These are phyloP conservation scores for Bipolaris oryzae DNA, from an alignment of 2,329 filamentous ascomycete species.

Conservation along the genomic window DNA sequence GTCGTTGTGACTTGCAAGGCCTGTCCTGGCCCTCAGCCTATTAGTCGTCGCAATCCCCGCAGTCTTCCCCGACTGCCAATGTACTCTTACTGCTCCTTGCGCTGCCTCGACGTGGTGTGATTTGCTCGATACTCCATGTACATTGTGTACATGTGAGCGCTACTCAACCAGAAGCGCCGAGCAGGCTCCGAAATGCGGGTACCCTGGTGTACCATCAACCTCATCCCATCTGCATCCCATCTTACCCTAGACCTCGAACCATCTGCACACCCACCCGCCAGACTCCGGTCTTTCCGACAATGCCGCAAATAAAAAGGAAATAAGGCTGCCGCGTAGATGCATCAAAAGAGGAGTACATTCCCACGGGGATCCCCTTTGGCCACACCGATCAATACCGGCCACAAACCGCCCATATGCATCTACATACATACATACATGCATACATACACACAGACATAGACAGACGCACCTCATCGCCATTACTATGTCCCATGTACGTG, in stretches of 20 bases:
- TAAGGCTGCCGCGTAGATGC: neutral
- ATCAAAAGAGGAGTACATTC: neutral
- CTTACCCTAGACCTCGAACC: neutral
- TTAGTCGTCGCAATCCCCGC: neutral
- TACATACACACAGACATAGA: no score
- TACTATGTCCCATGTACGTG: neutral
- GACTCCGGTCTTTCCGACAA: neutral
- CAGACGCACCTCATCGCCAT: no score
- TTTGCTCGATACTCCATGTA: neutral
- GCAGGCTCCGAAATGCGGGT: neutral
- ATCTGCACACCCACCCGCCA: neutral
- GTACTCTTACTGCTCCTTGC: neutral
- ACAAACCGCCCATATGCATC: neutral
- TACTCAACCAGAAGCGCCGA: neutral
- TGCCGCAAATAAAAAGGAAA: neutral
- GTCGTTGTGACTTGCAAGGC: neutral
- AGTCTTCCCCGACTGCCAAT: neutral
- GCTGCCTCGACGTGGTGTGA: constrained; percentile 7
- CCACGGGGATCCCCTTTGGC: neutral
- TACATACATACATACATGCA: neutral
- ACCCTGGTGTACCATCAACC: neutral
- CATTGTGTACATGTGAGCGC: neutral
- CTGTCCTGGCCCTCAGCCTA: neutral
- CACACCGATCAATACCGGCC: neutral
- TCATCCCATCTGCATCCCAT: neutral